Base-by-base conservation (phyloP, 106 monocot species). In the Acorus calamus region DNA sequence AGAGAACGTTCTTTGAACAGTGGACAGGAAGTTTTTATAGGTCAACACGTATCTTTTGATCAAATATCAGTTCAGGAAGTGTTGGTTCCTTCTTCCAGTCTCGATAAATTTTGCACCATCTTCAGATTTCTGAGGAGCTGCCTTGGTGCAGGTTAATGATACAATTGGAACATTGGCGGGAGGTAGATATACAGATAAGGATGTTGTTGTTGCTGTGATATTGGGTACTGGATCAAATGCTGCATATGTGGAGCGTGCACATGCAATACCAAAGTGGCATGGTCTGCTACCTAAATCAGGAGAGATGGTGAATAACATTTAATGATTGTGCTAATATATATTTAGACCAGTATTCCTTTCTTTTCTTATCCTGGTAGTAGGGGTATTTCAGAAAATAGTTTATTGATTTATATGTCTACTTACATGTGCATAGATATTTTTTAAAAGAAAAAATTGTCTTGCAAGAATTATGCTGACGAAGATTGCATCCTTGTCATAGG, bases 201-300 rank as follows among this genome's bases (percentile, higher is more conserved):
- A 79, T 70, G 69, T 70, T 44, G 42, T 79, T 53, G 74, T 59
- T 55, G 73, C 69, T 53, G 65, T 79, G 4, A 79, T 79, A 69
- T 14, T 79, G 69, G 79, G 79, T 42, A 79, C 79, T 4, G 79
- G 79, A 5, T 69, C 69, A 8, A 79, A 79, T 74, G 79, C 79
- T 60, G 79, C 79, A 69, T 79, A 79, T 69, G 74, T 79, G 11
- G 79, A 79, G 50, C 58, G 52, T 50, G 69, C 53, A 44, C 47
- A 74, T 28, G 64, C 63, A 14, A 79, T 79, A 61, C 74, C 74
- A 8, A 79, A 79, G 47, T 74, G 74, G 79, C 50, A 69, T 41
- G 74, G 60, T 8, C 59, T 49, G 0, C 59, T 58, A 11, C 79
- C 79, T 41, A 61, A 65, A 55, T 79, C 79, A 4, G 79, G 73